Evolutionary conservation across 805 yeast species (phyloP).

Genomic region (Kodamaea laetipori): DNA sequence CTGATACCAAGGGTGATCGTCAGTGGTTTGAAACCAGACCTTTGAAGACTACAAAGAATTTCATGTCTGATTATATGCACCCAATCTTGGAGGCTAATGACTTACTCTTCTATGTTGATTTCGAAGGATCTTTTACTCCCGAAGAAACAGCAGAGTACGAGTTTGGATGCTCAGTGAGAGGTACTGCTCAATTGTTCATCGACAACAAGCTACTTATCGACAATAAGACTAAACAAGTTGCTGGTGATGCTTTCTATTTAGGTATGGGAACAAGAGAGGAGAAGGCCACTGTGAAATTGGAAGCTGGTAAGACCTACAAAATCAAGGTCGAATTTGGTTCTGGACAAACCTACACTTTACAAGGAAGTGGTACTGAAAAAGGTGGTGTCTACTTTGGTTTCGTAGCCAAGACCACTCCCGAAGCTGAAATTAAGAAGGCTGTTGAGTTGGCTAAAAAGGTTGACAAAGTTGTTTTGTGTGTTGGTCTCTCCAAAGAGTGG

Average conservation of each 20-base stretch:
- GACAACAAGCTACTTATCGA: slow-evolving; percentile 57
- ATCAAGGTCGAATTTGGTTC: slow-evolving; percentile 54
- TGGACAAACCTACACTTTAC: slow-evolving; percentile 39
- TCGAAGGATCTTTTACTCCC: slow-evolving; percentile 48
- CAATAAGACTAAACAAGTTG: slow-evolving; percentile 52
- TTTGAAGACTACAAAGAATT: slow-evolving; percentile 18
- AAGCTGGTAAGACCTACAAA: slow-evolving; percentile 48
- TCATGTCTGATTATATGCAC: slow-evolving; percentile 23
- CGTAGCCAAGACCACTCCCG: slow-evolving; percentile 20
- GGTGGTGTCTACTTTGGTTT: slow-evolving; percentile 32
- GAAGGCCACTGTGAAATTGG: slow-evolving; percentile 37
- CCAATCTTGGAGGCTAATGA: slow-evolving; percentile 17
- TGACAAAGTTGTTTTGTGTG: slow-evolving; percentile 54
- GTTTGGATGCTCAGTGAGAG: slow-evolving; percentile 54
- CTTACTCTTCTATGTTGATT: slow-evolving; percentile 43
- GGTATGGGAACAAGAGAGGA: slow-evolving; percentile 58
- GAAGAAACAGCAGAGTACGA: slow-evolving; percentile 51
- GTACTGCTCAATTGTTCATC: slow-evolving; percentile 57
- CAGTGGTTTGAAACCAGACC: slow-evolving; percentile 27
- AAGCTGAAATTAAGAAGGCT: slow-evolving; percentile 38
- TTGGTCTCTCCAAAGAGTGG: slow-evolving; percentile 57
- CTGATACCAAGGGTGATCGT: slow-evolving; percentile 17
- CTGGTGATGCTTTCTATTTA: slow-evolving; percentile 52
- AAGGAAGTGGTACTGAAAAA: slow-evolving; percentile 18
- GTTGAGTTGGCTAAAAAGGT: slow-evolving; percentile 49